These are phyloP conservation scores for Hypoxylon intermedium DNA, from an alignment of 495 filamentous ascomycete species.

Conservation along the genomic window DNA sequence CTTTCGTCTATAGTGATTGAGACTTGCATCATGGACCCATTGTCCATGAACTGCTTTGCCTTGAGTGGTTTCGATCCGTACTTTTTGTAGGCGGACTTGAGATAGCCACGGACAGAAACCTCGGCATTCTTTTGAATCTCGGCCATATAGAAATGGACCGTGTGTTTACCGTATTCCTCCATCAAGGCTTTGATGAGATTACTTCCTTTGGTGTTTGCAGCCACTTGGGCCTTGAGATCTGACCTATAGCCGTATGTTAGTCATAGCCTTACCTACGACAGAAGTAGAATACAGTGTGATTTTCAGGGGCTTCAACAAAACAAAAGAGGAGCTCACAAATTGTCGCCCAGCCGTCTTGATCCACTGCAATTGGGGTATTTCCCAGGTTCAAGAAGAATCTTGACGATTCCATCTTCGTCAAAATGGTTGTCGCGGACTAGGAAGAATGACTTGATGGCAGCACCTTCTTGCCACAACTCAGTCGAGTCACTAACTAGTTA, in stretches of 20 bases:
- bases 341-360: constrained; percentile 87
- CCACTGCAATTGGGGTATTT: constrained; percentile 86
- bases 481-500: constrained; percentile 33
- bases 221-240: constrained; percentile 96
- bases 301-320: too few relatives aligned
- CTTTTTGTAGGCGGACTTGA: constrained; percentile 78
- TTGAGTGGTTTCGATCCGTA: constrained; percentile 70
- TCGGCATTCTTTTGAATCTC: constrained; percentile 94
- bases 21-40: constrained; percentile 55
- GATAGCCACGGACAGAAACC: constrained; percentile 77
- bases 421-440: constrained; percentile 85
- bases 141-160: constrained; percentile 95
- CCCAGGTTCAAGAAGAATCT: constrained; percentile 86
- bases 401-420: constrained; percentile 83
- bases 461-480: constrained; percentile 94
- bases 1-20: constrained; percentile 29
- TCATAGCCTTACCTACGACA: constrained; percentile 58
- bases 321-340: constrained; percentile 69
- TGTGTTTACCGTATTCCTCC: constrained; percentile 84
- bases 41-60: constrained; percentile 85
- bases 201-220: constrained; percentile 95
- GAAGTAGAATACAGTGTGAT: constrained; percentile 76
- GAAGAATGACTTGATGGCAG: constrained; percentile 77
- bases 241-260: constrained; percentile 70
- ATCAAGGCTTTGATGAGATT: constrained; percentile 85